phyloP scores from a whole-genome alignment of 106 monocot species.

The Platanthera guangdongensis region DNA sequence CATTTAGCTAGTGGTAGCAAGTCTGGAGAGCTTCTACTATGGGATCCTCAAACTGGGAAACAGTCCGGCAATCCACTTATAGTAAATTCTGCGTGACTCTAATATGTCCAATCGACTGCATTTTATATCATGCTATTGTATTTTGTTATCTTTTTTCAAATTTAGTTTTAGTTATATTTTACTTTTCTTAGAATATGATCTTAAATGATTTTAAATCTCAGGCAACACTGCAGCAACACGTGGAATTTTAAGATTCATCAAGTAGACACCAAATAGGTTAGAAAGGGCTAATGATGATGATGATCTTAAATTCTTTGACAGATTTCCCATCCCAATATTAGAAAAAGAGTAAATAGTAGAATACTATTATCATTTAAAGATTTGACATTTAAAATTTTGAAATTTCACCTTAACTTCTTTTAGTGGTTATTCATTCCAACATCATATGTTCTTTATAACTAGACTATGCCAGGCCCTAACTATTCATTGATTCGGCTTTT shows the following conservation, averaged over 20 bases:
- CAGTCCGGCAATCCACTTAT: slow-evolving; percentile 60
- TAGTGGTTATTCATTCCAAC: background rate
- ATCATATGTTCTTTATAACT: background rate
- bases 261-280: too few relatives aligned
- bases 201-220: background rate
- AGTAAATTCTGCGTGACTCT: slow-evolving; percentile 24
- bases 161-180: background rate
- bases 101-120: background rate
- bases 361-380: background rate
- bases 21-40: slow-evolving; percentile 76
- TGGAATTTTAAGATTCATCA: too few relatives aligned
- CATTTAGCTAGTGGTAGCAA: slow-evolving; percentile 92
- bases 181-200: background rate
- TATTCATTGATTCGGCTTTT: too few relatives aligned
- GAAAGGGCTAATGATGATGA: too few relatives aligned
- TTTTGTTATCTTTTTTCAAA: background rate
- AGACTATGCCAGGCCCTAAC: background rate
- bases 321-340: too few relatives aligned
- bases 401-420: background rate
- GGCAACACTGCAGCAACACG: too few relatives aligned
- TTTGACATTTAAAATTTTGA: background rate
- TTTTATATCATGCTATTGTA: background rate
- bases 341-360: background rate
- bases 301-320: too few relatives aligned
- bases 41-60: slow-evolving; percentile 85